Conservation (phyloP, 2,329 filamentous ascomycete genomes). For the Fusarium lateritium region DNA sequence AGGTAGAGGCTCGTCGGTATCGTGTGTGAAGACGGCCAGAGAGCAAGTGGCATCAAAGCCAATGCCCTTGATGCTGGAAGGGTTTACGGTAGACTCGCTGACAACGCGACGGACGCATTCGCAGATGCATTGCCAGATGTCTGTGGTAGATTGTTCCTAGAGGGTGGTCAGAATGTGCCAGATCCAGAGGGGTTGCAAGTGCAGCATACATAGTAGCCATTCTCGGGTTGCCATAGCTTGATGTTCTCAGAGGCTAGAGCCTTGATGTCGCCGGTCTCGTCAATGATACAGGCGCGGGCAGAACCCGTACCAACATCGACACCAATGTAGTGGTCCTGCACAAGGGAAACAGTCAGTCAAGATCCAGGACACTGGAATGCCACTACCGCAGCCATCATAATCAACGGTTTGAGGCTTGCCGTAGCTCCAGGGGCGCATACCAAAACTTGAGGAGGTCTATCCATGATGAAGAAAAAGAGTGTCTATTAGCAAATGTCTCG, state of each 20-base stretch:
- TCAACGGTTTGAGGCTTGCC: conserved; percentile 10
- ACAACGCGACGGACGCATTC: conserved; percentile 87
- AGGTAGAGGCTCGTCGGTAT: conserved; percentile 91
- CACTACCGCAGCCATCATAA: conserved; percentile 1
- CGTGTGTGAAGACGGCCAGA: conserved; percentile 88
- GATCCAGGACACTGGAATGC: neutral
- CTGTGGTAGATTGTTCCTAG: conserved; percentile 95
- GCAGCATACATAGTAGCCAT: conserved; percentile 78
- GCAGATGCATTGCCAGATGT: conserved; percentile 98
- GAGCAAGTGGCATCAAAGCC: conserved; percentile 99
- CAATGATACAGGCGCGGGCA: conserved; percentile 95
- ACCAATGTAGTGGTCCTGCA: conserved; percentile 77
- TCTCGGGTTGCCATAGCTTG: conserved; percentile 83
- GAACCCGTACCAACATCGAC: conserved; percentile 98
- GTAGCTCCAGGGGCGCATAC: conserved; percentile 44
- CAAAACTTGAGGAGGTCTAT: conserved; percentile 54
- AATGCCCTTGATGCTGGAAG: conserved; percentile 84
- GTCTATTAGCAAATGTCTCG: conserved; percentile 22
- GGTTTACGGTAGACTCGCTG: conserved; percentile 83
- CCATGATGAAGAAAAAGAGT: conserved; percentile 43
- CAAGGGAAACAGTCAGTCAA: conserved; percentile 31
- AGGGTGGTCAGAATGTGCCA: conserved; percentile 18
- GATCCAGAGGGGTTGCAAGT: neutral
- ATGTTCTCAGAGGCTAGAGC: conserved; percentile 81
- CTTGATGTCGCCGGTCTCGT: conserved; percentile 89